Evolutionary conservation across 2,329 filamentous ascomycete genomes (phyloP), one percentile per base, ranked within the genome.

Genomic region (Bipolaris victoriae): DNA sequence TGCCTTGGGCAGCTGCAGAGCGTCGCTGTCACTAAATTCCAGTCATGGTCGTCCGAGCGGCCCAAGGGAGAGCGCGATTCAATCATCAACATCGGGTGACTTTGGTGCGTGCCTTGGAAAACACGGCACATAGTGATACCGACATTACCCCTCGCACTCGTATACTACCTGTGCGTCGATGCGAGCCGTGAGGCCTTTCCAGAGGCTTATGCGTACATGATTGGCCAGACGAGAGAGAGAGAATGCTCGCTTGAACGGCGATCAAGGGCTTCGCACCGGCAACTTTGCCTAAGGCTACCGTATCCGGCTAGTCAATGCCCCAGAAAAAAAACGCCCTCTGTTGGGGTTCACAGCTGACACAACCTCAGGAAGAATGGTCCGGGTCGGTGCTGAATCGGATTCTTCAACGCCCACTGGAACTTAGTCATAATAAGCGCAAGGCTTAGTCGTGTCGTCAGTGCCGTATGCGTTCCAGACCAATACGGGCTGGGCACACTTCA

Each of bases 1-100:
- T 24, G 53, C 33, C 40, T 33, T 52, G 51, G 36, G 35, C 22
- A 47, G 44, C 44, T 49, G 51, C 35, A 39, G 46, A 37, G 29
- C 31, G n/a, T 18, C 13, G 44, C 44, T 47, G 31, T 13, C 29
- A 29, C 29, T 22, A 31, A 5, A 13, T 9, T 31, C 29, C 22
- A 24, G 18, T 47, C 44, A n/a, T 22, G 31, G 31, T 36, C 31
- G 44, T 35, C 46, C 29, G 46, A 37, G 22, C 15, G 20, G 33
- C 46, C n/a, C 26, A 39, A 18, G 29, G 18, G 11, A 29, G 33
- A 37, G 33, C 33, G 22, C 35, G 46, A 49, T 29, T 24, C 18
- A 33, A 37, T 22, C n/a, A 22, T 33, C 20, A 26, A 15, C 31
- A 37, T 40, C 36, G 40, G 49, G 16, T 52, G 40, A 41, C 41